A percentile compares a stretch with the other conserved stretches of the same genome.
These are phyloP conservation scores for Penstemon davidsonii DNA, from an alignment of 257 asterid species.

Conservation along the genomic window DNA sequence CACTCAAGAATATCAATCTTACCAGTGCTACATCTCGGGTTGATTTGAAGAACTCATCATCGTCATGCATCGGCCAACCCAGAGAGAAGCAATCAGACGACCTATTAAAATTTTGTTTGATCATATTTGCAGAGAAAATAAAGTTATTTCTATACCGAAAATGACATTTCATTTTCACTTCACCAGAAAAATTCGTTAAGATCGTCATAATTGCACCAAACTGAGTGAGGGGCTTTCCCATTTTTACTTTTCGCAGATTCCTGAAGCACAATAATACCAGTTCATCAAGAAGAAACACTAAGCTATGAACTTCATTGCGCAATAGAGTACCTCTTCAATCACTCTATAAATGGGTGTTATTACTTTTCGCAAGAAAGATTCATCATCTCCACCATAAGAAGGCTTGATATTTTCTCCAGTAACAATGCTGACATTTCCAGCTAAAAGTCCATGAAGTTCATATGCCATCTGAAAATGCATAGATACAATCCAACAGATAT, in stretches of 20 bases:
- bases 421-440: slow-evolving; percentile 69
- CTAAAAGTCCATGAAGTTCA: slow-evolving; percentile 71
- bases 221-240: slow-evolving; percentile 60
- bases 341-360: slow-evolving; percentile 71
- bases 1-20: slow-evolving; percentile 1
- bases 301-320: background rate
- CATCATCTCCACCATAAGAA: slow-evolving; percentile 78
- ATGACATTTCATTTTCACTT: background rate
- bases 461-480: slow-evolving; percentile 57
- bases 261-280: slow-evolving; percentile 33
- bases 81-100: slow-evolving; percentile 64
- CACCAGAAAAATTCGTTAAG: slow-evolving; percentile 72
- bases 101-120: slow-evolving; percentile 31
- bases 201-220: slow-evolving; percentile 79
- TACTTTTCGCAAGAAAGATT: slow-evolving; percentile 61
- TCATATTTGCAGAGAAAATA: background rate
- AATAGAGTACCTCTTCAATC: slow-evolving; percentile 50
- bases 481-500: slow-evolving; percentile 18
- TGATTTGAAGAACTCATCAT: slow-evolving; percentile 62
- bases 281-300: background rate
- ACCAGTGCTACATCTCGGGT: slow-evolving; percentile 39
- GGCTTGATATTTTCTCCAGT: slow-evolving; percentile 78
- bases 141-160: background rate
- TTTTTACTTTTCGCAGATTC: slow-evolving; percentile 59
- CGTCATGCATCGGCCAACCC: slow-evolving; percentile 83